A percentile compares a stretch with the other conserved stretches of the same genome.
phyloP scores from a whole-genome alignment of 768 basidiomycete genomes.

The Collybia sordida region DNA sequence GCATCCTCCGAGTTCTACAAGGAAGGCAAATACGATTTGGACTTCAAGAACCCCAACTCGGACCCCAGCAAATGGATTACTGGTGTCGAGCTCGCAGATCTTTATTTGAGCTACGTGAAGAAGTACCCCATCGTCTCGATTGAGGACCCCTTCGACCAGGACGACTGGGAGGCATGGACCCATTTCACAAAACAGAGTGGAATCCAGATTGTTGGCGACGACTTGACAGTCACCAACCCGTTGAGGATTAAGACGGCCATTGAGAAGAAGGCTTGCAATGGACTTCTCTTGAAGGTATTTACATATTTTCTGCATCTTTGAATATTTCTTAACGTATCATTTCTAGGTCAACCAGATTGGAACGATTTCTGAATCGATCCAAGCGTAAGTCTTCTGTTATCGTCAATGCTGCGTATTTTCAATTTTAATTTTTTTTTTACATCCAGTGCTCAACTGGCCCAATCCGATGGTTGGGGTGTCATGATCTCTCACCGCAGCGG shows the following conservation, averaged over 20 bases:
- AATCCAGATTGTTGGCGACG: slow-evolving; percentile 94
- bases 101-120: slow-evolving; percentile 83
- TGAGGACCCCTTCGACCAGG: slow-evolving; percentile 99
- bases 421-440: slow-evolving; percentile 1
- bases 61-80: slow-evolving; percentile 96
- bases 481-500: slow-evolving; percentile 99
- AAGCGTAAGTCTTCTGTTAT: slow-evolving; percentile 65
- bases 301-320: not conserved
- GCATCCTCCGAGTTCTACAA: slow-evolving; percentile 99
- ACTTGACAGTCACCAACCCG: slow-evolving; percentile 98
- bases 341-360: slow-evolving; percentile 94
- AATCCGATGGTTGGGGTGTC: slow-evolving; percentile 97
- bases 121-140: slow-evolving; percentile 96
- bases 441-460: slow-evolving; percentile 86
- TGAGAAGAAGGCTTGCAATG: slow-evolving; percentile 99
- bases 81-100: slow-evolving; percentile 87
- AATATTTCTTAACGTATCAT: not conserved
- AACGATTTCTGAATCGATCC: slow-evolving; percentile 97
- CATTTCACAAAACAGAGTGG: slow-evolving; percentile 80
- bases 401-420: not conserved
- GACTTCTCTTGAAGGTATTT: slow-evolving; percentile 87
- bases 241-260: slow-evolving; percentile 97
- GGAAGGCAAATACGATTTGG: slow-evolving; percentile 98
- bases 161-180: slow-evolving; percentile 98
- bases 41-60: slow-evolving; percentile 99